Base-by-base conservation (phyloP, 495 filamentous ascomycete genomes). In the Lophiostoma macrostomum region DNA sequence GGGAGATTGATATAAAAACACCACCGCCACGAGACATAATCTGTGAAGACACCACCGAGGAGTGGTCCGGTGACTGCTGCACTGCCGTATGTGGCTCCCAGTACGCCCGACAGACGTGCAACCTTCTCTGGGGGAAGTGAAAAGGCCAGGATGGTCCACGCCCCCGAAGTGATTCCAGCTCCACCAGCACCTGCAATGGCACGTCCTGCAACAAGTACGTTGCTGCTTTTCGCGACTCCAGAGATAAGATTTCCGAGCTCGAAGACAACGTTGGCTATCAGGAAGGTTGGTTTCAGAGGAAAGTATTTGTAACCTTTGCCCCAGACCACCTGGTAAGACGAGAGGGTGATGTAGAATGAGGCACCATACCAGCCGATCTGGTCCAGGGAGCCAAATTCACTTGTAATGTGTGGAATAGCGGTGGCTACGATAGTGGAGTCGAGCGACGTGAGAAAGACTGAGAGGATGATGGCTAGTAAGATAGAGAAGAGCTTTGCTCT, bases 1-100 rank as follows among this genome's bases (percentile, higher is more conserved):
- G 76, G 77, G 3, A 79, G 70, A 50, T 80, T 79, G 60, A 80
- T 73, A 50, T 77, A 79, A 60, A 79, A 79, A 54, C 46, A 76
- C 74, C 73, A 77, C 14, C 75, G 62, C 75, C 76, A 78, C 11
- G 69, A 61, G 2, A 73, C 63, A 23, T 67, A 50, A 22, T 63
- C 55, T 6, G 36, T 39, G 16, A 39, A 39, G 16, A 16, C 36
- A 6, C 36, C 36, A 39, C 36, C 36, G 7, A 0, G 74, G 67
- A 79, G 53, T 0, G 75, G 76, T 27, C 76, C 76, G 28, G 68
- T 54, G 22, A 76, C 74, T 37, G 58, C 53, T 10, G 70, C 69
- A 23, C 72, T 47, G 8, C 60, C 67, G 40, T 72, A 76, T 3
- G 60, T 59, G 2, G 60, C 64, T 18, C 71, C 69, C n/a, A 76